Conservation (phyloP, 257 asterid genomes). For the Paraleonurus japonicus region DNA sequence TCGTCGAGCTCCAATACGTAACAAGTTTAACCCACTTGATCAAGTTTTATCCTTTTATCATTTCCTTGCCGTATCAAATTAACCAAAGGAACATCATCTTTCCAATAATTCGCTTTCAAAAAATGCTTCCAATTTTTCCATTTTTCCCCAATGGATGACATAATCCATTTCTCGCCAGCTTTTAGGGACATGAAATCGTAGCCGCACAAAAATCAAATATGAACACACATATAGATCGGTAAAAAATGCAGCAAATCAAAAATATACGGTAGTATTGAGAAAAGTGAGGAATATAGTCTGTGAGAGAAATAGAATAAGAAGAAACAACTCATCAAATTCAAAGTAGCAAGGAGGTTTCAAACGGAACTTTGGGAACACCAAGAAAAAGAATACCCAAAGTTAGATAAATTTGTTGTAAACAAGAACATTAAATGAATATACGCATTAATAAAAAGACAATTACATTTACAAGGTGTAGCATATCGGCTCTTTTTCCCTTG, state of each 20-base stretch:
- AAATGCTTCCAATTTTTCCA: slow-evolving; percentile 8
- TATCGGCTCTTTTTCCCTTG: not conserved
- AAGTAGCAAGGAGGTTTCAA: too few relatives aligned
- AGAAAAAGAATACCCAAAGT: too few relatives aligned
- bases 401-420: not conserved
- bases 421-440: too few relatives aligned
- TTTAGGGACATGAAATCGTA: not conserved
- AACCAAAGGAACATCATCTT: not conserved
- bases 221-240: not conserved
- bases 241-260: not conserved
- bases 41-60: not conserved
- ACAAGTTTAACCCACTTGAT: not conserved
- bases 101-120: not conserved
- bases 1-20: not conserved
- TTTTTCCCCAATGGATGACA: not conserved
- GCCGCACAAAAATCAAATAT: not conserved
- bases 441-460: not conserved
- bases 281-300: not conserved
- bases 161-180: not conserved
- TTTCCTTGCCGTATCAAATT: not conserved
- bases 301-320: not conserved
- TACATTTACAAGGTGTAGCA: slow-evolving; percentile 9
- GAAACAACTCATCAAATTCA: not conserved
- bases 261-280: not conserved
- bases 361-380: too few relatives aligned